Percentiles rank a stretch among this genome's conserved stretches.
Evolutionary conservation across 345 rosid species (phyloP).

Genomic region (Orychophragmus violaceus): DNA sequence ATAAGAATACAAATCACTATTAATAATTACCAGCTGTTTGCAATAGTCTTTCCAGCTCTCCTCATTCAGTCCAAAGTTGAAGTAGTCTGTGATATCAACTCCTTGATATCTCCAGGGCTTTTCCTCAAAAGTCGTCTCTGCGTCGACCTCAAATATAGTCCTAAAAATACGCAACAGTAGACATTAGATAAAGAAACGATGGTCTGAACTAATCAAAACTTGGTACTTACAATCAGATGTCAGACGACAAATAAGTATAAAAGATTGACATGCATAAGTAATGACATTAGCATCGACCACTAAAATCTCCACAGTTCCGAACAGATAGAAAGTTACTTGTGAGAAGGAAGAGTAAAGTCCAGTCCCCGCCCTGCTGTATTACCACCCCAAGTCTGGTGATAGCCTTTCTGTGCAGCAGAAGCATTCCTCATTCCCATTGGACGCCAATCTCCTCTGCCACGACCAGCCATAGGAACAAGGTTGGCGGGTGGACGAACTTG

Average conservation of each 20-base stretch:
- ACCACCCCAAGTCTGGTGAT: conserved; percentile 65
- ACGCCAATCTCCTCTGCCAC: conserved; percentile 98
- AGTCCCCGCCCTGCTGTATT: conserved; percentile 66
- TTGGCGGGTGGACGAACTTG: conserved; percentile 73
- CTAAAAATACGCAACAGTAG: conserved; percentile 39
- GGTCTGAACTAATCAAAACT: neutral
- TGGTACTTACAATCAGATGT: neutral
- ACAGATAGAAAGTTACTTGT: conserved; percentile 59
- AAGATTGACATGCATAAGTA: neutral
- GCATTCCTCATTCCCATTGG: conserved; percentile 62
- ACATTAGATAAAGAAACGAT: conserved; percentile 3
- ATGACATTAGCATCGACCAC: neutral
- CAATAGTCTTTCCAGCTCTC: conserved; percentile 99
- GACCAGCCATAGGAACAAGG: conserved; percentile 60
- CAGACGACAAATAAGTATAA: neutral
- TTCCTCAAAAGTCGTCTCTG: conserved; percentile 91
- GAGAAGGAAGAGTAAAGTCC: conserved; percentile 97
- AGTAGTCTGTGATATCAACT: conserved; percentile 72
- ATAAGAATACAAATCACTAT: conserved; percentile 19
- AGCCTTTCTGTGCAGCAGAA: conserved; percentile 68
- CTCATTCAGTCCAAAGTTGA: conserved; percentile 91
- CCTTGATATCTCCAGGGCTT: conserved; percentile 96
- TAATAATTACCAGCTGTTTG: conserved; percentile 77
- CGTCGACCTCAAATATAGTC: conserved; percentile 93
- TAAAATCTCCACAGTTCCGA: neutral